Conservation (phyloP, 148 eudicot genomes). For the Rhododendron ovatum region DNA sequence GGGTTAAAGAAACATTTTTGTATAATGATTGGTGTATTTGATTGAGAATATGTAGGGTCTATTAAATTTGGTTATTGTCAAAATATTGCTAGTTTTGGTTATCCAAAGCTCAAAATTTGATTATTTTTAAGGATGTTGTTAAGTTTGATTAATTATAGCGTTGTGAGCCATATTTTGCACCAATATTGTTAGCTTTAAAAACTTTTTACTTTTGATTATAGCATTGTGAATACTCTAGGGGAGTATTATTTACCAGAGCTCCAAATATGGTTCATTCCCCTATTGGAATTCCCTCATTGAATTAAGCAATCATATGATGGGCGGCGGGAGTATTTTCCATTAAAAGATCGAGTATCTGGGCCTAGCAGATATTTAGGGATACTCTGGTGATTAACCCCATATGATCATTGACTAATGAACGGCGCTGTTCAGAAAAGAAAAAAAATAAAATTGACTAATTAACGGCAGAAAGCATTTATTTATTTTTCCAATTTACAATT, state of each 20-base stretch:
- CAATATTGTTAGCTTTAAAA: too few relatives aligned
- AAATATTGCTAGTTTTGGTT: too few relatives aligned
- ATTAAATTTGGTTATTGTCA: too few relatives aligned
- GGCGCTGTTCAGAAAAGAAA: not conserved
- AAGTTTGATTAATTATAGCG: too few relatives aligned
- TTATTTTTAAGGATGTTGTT: too few relatives aligned
- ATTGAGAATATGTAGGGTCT: too few relatives aligned
- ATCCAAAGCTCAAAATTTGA: too few relatives aligned
- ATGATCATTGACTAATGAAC: not conserved
- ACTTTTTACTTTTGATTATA: too few relatives aligned
- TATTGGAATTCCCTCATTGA: not conserved
- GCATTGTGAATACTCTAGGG: too few relatives aligned
- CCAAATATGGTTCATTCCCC: not conserved
- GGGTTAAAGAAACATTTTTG: too few relatives aligned
- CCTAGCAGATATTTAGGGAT: slow-evolving; percentile 42
- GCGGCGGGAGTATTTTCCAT: slow-evolving; percentile 1
- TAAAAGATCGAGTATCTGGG: not conserved
- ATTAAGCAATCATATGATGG: not conserved
- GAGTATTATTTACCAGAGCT: not conserved
- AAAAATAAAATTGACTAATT: not conserved
- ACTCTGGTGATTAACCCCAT: slow-evolving; percentile 9
- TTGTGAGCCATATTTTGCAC: too few relatives aligned
- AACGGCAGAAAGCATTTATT: not conserved
- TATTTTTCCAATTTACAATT: not conserved
- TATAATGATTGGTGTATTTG: too few relatives aligned